Base-by-base conservation (phyloP, 371 early-diverging fungal species). In the Lichtheimia corymbifera region DNA sequence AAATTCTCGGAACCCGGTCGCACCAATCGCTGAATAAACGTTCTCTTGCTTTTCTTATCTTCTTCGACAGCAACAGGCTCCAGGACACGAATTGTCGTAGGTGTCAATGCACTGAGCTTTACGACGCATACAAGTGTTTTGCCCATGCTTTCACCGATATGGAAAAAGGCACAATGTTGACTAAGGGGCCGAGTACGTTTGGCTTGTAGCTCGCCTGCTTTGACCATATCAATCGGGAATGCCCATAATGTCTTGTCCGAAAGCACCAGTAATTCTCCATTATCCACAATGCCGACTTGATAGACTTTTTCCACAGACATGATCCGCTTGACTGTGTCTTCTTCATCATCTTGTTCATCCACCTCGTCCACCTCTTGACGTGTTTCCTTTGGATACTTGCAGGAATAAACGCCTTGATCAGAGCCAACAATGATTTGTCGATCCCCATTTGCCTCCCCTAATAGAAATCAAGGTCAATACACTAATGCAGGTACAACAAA, bases 131-230 rank as follows among this genome's bases (percentile, higher is more conserved):
- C 87, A 5, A 94, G 70, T 2, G 89, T 84, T 56, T 82, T 72
- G 45, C 84, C 83, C 61, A 85, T 76, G 66, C 89, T 92, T n/a
- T 86, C 77, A 7, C 97, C 97, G 2, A 87, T 84, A 69, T 93
- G 91, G 82, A 97, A 93, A 70, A 96, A 96, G 50, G 89, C 85
- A 18, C 92, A 87, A 54, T 90, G 88, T n/a, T 88, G 80, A 35
- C 84, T 86, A 40, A 97, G 82, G 41, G 89, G 87, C 55, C 85
- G 79, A 28, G 83, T 83, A n/a, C 83, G 68, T 53, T 85, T 84
- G 30, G 44, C 62, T 12, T 86, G 88, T 22, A 86, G 30, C 11
- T 72, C 58, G 25, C 78, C 77, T 0, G 78, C 67, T 52, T 79
- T 72, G 24, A 89, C 57, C 18, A 80, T 81, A 35, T 92, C 91